Evolutionary conservation across 352 stramenopile species (phyloP), one percentile per base, ranked within the genome.

Genomic region (Globisporangium heterothallicum): DNA sequence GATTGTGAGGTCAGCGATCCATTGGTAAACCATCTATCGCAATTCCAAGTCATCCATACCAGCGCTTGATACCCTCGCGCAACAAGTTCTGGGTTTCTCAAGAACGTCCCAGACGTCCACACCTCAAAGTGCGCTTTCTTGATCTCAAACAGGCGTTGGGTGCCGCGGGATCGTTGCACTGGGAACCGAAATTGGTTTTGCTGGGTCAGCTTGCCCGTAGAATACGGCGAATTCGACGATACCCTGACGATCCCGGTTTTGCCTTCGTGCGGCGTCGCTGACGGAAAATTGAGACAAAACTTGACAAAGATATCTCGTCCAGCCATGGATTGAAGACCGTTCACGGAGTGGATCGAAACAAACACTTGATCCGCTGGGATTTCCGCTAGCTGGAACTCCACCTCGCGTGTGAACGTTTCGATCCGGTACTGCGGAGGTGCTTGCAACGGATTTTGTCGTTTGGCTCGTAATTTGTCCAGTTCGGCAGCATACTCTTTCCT

Each of bases 41-140:
- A 27, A 44, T 29, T 4, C 1, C 36, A 46, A 14, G 2, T 26
- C 32, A 43, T 49, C 16, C 59, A n/a, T 59, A 87, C 77, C 73
- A 91, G 51, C 63, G 78, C 69, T 50, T 86, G 72, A 55, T 86
- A 88, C 12, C 66, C 72, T 29, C 78, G 64, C 0, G 77, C 78
- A 9, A 91, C 58, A 6, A 88, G 56, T 60, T 92, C 76, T 12
- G 79, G 53, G n/a, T 78, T 87, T 4, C 73, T 66, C 14, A 90
- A 77, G 7, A 90, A 59, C 1, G 77, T 81, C 34, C 63, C 72
- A 0, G 75, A 63, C 2, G 70, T 74, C 73, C 80, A 90, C 41
- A 92, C 75, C 63, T 92, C 82, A 42, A 92, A 88, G 42, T 73
- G 30, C 0, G 74, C 75, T 42, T 91, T 92, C 51, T 88, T 87